phyloP scores from a whole-genome alignment of 805 yeast genomes.

The Jamesozyma gamospora region DNA sequence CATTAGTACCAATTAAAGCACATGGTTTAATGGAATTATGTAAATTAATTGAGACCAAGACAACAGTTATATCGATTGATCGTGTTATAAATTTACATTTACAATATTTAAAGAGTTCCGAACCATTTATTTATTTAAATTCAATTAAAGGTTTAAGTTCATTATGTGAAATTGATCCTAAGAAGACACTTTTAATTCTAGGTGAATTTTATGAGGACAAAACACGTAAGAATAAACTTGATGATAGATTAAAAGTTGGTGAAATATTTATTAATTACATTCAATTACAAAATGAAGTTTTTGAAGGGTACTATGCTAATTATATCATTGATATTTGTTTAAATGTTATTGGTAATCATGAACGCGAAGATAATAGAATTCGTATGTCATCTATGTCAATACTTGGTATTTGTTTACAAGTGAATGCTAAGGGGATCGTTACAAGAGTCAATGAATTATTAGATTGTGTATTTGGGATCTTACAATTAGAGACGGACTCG shows the following conservation, averaged over 20 bases:
- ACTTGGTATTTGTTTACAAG: slow-evolving; percentile 59
- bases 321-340: slow-evolving; percentile 38
- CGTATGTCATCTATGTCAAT: slow-evolving; percentile 84
- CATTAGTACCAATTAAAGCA: slow-evolving; percentile 74
- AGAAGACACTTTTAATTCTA: slow-evolving; percentile 31
- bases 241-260: slow-evolving; percentile 68
- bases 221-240: slow-evolving; percentile 34
- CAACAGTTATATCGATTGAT: slow-evolving; percentile 42
- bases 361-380: slow-evolving; percentile 42
- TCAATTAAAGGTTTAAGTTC: slow-evolving; percentile 69
- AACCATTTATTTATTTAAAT: slow-evolving; percentile 80
- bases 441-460: slow-evolving; percentile 44
- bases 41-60: slow-evolving; percentile 39
- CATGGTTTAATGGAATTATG: slow-evolving; percentile 67
- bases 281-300: slow-evolving; percentile 37
- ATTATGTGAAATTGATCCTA: slow-evolving; percentile 39
- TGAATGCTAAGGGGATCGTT: slow-evolving; percentile 44
- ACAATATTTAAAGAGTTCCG: slow-evolving; percentile 59
- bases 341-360: slow-evolving; percentile 29
- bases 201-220: slow-evolving; percentile 32
- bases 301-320: slow-evolving; percentile 37
- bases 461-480: slow-evolving; percentile 70
- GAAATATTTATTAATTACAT: slow-evolving; percentile 65
- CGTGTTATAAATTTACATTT: slow-evolving; percentile 54
- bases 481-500: slow-evolving; percentile 42